A percentile compares a stretch with the other conserved stretches of the same genome.
Conservation (phyloP, 495 filamentous ascomycete genomes). For the Niebla homalea region DNA sequence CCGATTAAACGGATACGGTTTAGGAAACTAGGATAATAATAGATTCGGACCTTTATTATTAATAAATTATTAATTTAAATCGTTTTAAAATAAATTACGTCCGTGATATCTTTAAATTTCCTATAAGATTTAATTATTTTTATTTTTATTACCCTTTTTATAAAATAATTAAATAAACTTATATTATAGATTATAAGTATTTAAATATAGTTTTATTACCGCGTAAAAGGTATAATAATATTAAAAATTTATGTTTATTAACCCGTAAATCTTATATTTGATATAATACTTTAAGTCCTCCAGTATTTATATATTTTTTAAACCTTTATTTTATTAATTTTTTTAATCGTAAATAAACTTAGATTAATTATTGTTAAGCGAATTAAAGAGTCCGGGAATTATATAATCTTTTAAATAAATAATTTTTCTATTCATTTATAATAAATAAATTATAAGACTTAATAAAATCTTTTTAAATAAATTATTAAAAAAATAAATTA, state of each 20-base stretch:
- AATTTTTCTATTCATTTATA: too few species aligned
- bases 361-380: too few species aligned
- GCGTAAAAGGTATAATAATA: not conserved
- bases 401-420: too few species aligned
- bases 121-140: not conserved
- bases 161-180: not conserved
- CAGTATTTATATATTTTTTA: too few species aligned
- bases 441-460: too few species aligned
- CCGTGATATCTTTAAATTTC: not conserved
- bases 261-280: too few species aligned
- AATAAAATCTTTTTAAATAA: too few species aligned
- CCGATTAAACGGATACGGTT: not conserved
- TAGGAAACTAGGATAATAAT: not conserved
- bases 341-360: too few species aligned
- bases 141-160: not conserved
- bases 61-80: not conserved
- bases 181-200: not conserved
- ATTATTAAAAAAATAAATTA: too few species aligned
- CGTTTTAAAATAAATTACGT: not conserved
- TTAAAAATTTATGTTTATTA: not conserved
- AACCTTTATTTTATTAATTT: too few species aligned
- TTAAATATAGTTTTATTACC: not conserved
- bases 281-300: too few species aligned
- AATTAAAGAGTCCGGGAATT: too few species aligned
- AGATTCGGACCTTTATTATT: not conserved